phyloP scores from a whole-genome alignment of 1,284 basidiomycete species.

The Neolentinus lepideus region DNA sequence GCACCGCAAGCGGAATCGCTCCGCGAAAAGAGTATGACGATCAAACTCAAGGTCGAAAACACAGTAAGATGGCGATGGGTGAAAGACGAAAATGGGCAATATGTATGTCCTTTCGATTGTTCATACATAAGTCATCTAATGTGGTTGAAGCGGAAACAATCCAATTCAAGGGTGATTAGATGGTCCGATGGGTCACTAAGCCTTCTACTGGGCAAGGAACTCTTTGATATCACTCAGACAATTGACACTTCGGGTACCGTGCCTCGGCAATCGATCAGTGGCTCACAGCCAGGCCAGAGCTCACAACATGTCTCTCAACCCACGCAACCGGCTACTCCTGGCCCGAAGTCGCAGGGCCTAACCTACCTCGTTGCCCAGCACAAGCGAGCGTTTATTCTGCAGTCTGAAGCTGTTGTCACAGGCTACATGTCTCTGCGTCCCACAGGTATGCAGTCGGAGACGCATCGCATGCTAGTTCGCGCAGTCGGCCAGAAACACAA shows the following conservation, averaged over 20 bases:
- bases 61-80: conserved; percentile 89
- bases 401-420: conserved; percentile 77
- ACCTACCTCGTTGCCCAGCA: conserved; percentile 91
- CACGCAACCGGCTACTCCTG: conserved; percentile 21
- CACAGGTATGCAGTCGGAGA: conserved; percentile 85
- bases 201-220: conserved; percentile 82
- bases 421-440: conserved; percentile 82
- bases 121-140: not conserved
- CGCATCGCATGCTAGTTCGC: conserved; percentile 82
- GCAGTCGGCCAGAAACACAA: conserved; percentile 81
- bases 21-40: conserved; percentile 69
- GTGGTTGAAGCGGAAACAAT: conserved; percentile 58
- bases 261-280: conserved; percentile 45
- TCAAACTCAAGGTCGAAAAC: conserved; percentile 85
- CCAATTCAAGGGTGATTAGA: conserved; percentile 80
- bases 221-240: conserved; percentile 80
- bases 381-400: conserved; percentile 77
- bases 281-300: conserved; percentile 20
- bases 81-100: conserved; percentile 60
- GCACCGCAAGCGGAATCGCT: conserved; percentile 48
- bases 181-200: conserved; percentile 92
- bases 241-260: conserved; percentile 64
- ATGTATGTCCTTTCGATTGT: conserved; percentile 40
- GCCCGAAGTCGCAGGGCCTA: conserved; percentile 54
- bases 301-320: conserved; percentile 31